Conservation (phyloP, 768 basidiomycete species). For the Gloeostereum incarnatum region DNA sequence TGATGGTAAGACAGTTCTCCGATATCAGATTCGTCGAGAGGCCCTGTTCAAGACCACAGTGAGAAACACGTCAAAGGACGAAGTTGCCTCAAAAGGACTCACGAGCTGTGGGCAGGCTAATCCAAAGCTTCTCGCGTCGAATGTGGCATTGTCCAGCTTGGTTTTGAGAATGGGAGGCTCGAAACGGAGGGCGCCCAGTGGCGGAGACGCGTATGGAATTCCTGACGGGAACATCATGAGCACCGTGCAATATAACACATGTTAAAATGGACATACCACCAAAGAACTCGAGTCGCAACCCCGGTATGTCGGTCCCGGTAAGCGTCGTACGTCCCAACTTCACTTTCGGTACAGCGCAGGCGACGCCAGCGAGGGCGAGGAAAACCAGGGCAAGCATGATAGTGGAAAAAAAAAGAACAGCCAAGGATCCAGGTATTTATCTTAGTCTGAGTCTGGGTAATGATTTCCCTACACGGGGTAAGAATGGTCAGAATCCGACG, state of each 20-base stretch:
- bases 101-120: constrained; percentile 10
- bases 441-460: too few relatives aligned
- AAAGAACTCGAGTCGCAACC: constrained; percentile 15
- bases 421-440: too few relatives aligned
- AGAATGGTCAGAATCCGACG: too few relatives aligned
- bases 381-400: too few relatives aligned
- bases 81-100: background rate
- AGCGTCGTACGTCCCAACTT: constrained; percentile 12
- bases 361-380: too few relatives aligned
- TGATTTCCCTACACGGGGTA: too few relatives aligned
- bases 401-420: too few relatives aligned
- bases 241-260: constrained; percentile 3
- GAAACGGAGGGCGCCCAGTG: constrained; percentile 14
- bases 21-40: constrained; percentile 12
- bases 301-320: constrained; percentile 9
- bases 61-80: constrained; percentile 2
- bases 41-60: background rate
- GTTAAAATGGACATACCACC: constrained; percentile 11
- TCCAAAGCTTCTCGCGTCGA: constrained; percentile 13
- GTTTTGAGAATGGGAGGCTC: constrained; percentile 12
- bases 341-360: too few relatives aligned
- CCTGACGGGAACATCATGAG: constrained; percentile 2
- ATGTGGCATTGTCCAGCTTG: constrained; percentile 8
- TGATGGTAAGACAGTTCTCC: constrained; percentile 36
- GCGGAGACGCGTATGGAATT: constrained; percentile 13